phyloP scores from a whole-genome alignment of 2,329 filamentous ascomycete genomes.

The Ilyonectria mors-panacis region DNA sequence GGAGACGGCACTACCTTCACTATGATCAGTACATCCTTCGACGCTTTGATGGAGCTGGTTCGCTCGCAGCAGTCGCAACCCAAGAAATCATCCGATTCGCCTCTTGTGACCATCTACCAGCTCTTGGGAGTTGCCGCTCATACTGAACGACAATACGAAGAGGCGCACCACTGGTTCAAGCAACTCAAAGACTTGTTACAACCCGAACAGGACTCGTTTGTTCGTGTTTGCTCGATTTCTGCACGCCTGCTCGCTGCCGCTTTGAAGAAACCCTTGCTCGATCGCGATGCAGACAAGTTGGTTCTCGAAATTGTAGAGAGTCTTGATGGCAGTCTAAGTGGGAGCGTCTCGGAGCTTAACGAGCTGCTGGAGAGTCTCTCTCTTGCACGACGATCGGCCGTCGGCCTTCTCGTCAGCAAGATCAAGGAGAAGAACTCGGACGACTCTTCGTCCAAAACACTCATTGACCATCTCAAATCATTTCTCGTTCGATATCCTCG shows the following conservation, averaged over 20 bases:
- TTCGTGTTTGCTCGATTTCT: constrained; percentile 66
- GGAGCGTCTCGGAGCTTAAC: constrained; percentile 72
- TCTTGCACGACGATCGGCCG: constrained; percentile 67
- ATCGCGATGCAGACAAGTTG: constrained; percentile 58
- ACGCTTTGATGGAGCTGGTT: constrained; percentile 52
- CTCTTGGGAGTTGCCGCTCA: constrained; percentile 66
- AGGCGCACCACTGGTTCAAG: constrained; percentile 70
- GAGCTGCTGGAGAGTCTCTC: constrained; percentile 72
- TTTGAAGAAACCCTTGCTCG: constrained; percentile 60
- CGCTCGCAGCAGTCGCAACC: constrained; percentile 53
- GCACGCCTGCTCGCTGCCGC: constrained; percentile 70
- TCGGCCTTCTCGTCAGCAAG: constrained; percentile 61
- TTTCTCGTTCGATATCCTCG: constrained; percentile 73
- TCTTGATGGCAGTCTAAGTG: constrained; percentile 72
- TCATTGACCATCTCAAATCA: constrained; percentile 63
- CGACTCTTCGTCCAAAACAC: constrained; percentile 30
- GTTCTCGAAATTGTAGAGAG: constrained; percentile 66
- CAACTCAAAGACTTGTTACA: constrained; percentile 59
- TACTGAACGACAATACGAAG: constrained; percentile 60
- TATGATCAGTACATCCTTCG: constrained; percentile 51
- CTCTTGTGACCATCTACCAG: constrained; percentile 66
- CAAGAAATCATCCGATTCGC: constrained; percentile 57
- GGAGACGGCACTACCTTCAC: constrained; percentile 56
- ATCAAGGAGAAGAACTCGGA: constrained; percentile 36
- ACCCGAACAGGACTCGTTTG: constrained; percentile 60